Base-by-base conservation (phyloP, 2,329 filamentous ascomycete genomes). In the Metarhizium sp. region DNA sequence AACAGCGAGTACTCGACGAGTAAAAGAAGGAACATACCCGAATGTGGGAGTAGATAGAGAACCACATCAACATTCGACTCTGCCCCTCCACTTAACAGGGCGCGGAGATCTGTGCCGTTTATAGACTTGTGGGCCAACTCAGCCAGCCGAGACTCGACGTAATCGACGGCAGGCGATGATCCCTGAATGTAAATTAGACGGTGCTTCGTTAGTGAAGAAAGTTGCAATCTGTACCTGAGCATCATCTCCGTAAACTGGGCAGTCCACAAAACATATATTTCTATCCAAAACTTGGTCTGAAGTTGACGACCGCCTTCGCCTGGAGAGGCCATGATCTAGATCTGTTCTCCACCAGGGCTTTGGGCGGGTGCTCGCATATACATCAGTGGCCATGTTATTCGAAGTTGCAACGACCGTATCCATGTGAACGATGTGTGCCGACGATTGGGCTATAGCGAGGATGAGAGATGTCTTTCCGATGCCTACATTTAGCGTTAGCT, bases 181-280 rank as follows among this genome's bases (percentile, higher is more conserved):
- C 38, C 30, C 50, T 57, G 13, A 10, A 11, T 11, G 25, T 25
- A 20, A 34, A 20, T 50, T 42, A 52, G 52, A 48, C 20, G 42
- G 34, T 49, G 11, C 6, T n/a, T 34, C 3, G 3, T 16, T 11
- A 20, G 45, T 6, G 50, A 69, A 48, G 11, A 3, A n/a, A 16
- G 13, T n/a, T 25, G 18, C 11, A 52, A 32, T 8, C 4, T 79
- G 58, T 70, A 84, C 78, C 42, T 78, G 80, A 49, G 73, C 75
- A 49, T 76, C 77, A 60, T 67, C 73, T 45, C 76, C 73, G 68
- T 82, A 84, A 13, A 85, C 85, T 11, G 87, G 83, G 2, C 88
- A 92, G 71, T 97, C 92, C 56, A 96, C 85, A 66, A 99, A 96
- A 69, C 90, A 96, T 5, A 99, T 73, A 66, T 99, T 99, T 34